These are phyloP conservation scores for Lathyrus aphaca DNA, from an alignment of 306 rosid genomes.

Conservation along the genomic window DNA sequence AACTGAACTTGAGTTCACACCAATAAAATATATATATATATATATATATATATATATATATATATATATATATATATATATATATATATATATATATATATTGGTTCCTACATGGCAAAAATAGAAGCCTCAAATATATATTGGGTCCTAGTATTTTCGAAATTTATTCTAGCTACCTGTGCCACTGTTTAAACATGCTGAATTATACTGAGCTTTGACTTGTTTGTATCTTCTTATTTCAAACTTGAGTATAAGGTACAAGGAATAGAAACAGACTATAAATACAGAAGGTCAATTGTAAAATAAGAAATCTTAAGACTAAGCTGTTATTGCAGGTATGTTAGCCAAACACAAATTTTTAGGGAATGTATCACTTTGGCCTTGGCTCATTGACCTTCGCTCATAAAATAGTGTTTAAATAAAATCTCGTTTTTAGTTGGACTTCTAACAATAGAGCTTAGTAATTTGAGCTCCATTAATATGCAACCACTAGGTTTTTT, in stretches of 20 bases:
- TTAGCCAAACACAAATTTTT: slow-evolving; percentile 17
- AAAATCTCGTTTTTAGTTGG: slow-evolving; percentile 22
- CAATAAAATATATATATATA: too few relatives aligned
- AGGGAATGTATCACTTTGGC: neutral
- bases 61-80: too few relatives aligned
- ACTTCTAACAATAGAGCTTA: neutral
- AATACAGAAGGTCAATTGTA: slow-evolving; percentile 21
- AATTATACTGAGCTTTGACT: slow-evolving; percentile 7
- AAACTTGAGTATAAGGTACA: neutral
- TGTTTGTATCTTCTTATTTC: slow-evolving; percentile 15
- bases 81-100: too few relatives aligned
- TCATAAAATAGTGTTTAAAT: slow-evolving; percentile 2
- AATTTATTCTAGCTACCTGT: slow-evolving; percentile 15
- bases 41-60: too few relatives aligned
- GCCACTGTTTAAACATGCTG: slow-evolving; percentile 19
- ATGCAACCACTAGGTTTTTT: slow-evolving; percentile 23
- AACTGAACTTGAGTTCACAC: too few relatives aligned
- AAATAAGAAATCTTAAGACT: slow-evolving; percentile 16
- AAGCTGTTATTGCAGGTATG: slow-evolving; percentile 1
- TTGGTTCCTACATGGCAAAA: too few relatives aligned
- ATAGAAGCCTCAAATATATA: too few relatives aligned
- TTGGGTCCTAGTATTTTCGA: slow-evolving; percentile 15
- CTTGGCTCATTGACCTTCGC: slow-evolving; percentile 16
- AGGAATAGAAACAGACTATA: slow-evolving; percentile 11
- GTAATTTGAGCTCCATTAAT: slow-evolving; percentile 30